These are phyloP conservation scores for Trichosporon sp. DNA, from an alignment of 1,284 basidiomycete genomes.

Conservation along the genomic window DNA sequence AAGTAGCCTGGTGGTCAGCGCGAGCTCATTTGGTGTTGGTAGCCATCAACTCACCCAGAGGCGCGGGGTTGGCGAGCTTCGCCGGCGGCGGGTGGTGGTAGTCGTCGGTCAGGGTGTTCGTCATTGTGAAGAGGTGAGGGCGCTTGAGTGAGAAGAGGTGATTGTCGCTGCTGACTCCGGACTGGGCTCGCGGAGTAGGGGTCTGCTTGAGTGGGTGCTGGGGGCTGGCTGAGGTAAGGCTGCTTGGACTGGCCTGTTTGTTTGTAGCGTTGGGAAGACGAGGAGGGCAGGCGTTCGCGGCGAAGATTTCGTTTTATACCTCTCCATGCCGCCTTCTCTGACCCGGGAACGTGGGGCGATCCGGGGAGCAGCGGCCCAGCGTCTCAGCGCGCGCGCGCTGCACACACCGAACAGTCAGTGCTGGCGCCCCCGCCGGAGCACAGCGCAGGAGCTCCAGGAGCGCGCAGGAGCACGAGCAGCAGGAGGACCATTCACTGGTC, in stretches of 20 bases:
- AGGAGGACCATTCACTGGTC: background rate
- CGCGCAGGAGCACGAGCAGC: background rate
- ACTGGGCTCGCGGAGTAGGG: background rate
- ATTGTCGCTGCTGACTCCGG: background rate
- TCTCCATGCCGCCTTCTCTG: background rate
- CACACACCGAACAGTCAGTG: background rate
- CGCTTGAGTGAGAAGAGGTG: background rate
- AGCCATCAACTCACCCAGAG: constrained; percentile 14
- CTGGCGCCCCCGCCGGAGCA: background rate
- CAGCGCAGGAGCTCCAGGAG: background rate
- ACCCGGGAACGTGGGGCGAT: background rate
- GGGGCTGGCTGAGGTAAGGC: background rate
- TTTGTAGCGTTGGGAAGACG: background rate
- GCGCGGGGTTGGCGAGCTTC: constrained; percentile 10
- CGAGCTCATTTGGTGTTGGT: no score
- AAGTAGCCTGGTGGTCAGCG: constrained; percentile 11
- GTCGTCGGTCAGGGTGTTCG: background rate
- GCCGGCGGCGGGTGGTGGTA: background rate
- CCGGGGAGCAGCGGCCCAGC: background rate
- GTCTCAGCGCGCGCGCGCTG: background rate
- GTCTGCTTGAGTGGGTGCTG: background rate
- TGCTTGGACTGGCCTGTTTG: no score
- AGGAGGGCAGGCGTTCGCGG: background rate
- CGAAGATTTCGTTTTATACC: background rate
- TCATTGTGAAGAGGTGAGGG: background rate